Conservation (phyloP, 148 eudicot genomes). For the Amaranthus palmeri region DNA sequence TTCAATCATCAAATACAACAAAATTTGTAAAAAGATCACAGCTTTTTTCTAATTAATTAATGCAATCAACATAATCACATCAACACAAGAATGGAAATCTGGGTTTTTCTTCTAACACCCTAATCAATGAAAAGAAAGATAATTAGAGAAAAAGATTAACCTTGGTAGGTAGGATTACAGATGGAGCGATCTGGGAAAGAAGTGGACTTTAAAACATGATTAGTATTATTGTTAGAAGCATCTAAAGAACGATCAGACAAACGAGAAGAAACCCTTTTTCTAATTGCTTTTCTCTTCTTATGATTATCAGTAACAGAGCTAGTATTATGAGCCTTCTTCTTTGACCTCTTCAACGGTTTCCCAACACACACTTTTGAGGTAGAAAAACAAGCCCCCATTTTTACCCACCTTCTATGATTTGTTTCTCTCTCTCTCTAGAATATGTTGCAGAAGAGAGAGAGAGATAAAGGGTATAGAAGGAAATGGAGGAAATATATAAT, state of each 20-base stretch:
- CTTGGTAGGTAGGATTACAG: slow-evolving; percentile 52
- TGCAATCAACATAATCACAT: background rate
- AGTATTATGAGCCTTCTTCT: slow-evolving; percentile 25
- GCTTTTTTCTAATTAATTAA: background rate
- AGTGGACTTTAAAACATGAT: slow-evolving; percentile 11
- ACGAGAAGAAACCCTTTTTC: slow-evolving; percentile 41
- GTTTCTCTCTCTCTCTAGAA: slow-evolving; percentile 10
- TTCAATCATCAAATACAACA: slow-evolving; percentile 7
- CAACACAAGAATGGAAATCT: background rate
- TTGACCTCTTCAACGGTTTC: slow-evolving; percentile 26
- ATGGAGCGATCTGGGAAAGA: slow-evolving; percentile 37
- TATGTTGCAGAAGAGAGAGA: slow-evolving; percentile 1
- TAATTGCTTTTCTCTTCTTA: slow-evolving; percentile 33
- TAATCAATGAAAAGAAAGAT: background rate
- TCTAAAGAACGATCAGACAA: slow-evolving; percentile 38
- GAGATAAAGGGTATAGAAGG: background rate
- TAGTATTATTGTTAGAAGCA: slow-evolving; percentile 7
- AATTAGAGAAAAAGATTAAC: slow-evolving; percentile 30
- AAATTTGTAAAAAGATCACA: background rate
- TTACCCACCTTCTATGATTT: background rate
- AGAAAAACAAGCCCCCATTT: slow-evolving; percentile 83
- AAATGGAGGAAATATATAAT: background rate
- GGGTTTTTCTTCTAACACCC: no score
- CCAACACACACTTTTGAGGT: slow-evolving; percentile 56
- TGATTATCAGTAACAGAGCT: slow-evolving; percentile 12